Conservation (phyloP, 768 basidiomycete species). For the Termitomyces sp. region DNA sequence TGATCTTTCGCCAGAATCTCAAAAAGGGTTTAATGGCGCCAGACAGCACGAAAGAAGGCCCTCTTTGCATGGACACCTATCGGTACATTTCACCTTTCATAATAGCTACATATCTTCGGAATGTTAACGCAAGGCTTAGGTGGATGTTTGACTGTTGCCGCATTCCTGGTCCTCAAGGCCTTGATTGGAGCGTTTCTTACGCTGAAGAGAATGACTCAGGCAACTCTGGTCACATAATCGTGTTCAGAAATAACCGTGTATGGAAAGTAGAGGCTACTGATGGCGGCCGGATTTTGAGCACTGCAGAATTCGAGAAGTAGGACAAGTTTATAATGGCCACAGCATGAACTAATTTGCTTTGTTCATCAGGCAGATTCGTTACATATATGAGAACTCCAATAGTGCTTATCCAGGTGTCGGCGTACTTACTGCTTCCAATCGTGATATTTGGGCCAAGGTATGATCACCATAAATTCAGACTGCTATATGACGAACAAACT, state of each 20-base stretch:
- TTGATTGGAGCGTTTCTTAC: slow-evolving; percentile 77
- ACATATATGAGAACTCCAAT: slow-evolving; percentile 66
- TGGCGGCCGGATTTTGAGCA: slow-evolving; percentile 58
- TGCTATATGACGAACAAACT: not conserved
- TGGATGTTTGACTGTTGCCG: slow-evolving; percentile 95
- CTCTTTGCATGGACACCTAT: slow-evolving; percentile 87
- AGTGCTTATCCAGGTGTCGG: slow-evolving; percentile 74
- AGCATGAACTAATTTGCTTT: not conserved
- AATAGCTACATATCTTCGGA: not conserved
- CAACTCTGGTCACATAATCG: slow-evolving; percentile 76
- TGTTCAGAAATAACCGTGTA: slow-evolving; percentile 79
- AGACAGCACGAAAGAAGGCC: slow-evolving; percentile 65
- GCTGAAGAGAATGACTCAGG: slow-evolving; percentile 56
- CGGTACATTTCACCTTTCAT: slow-evolving; percentile 41
- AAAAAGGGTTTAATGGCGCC: slow-evolving; percentile 65
- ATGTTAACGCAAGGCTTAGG: slow-evolving; percentile 31
- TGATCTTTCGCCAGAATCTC: slow-evolving; percentile 71
- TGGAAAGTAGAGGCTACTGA: slow-evolving; percentile 74
- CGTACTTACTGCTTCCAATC: slow-evolving; percentile 71
- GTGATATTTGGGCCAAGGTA: slow-evolving; percentile 90
- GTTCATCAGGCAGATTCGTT: slow-evolving; percentile 62
- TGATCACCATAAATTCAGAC: not conserved
- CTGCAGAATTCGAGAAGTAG: slow-evolving; percentile 64
- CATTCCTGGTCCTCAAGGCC: slow-evolving; percentile 67
- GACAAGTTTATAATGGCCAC: slow-evolving; percentile 8